Base-by-base conservation (phyloP, 257 asterid species). In the Solanum pinnatisectum region DNA sequence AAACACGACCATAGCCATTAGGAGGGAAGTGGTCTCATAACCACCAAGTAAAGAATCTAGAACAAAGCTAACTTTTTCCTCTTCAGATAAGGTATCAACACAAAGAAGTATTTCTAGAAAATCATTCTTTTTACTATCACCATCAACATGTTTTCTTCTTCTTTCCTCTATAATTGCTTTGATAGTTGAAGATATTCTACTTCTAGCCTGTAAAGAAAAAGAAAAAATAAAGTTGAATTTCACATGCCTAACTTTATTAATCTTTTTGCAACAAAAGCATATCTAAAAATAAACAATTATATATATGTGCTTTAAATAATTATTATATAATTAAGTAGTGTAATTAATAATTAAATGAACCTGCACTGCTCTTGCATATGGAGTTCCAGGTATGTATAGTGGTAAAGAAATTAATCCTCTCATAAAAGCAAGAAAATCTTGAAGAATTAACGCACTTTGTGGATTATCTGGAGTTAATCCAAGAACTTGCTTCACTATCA, bases 191-290 rank as follows among this genome's bases (percentile, higher is more conserved):
- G 93, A 92, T 93, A 95, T 95, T 94, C 98, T 95, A 37, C 89
- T 89, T 92, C 98, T 95, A 94, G 98, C 98, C 98, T 95, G 98
- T 94, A 94, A 95, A 95, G 97, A 92, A 46, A 10, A 15, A 72
- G 6, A 73, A 52, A 71, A 90, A 89, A 86, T 88, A 86, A 87
- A 87, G 86, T 52, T 13, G 33, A 76, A 44, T 52, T 87, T 83
- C 96, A 91, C 94, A 92, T 94, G 95, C 90, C 88, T 18, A 86
- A 39, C 79, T 72, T 79, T 76, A 56, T 37, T 52, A 42, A 44
- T 84, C 52, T 49, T 5, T 23, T 84, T 30, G 42, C 40, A 89
- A 65, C 83, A 56, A 59, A 60, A 33, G n/a, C 25, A 81, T 78
- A 36, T 72, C 44, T 68, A 79, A 68, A 68, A 44, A 39, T 60